phyloP scores from a whole-genome alignment of 331 rosid species.

The Pyrus hybrid region DNA sequence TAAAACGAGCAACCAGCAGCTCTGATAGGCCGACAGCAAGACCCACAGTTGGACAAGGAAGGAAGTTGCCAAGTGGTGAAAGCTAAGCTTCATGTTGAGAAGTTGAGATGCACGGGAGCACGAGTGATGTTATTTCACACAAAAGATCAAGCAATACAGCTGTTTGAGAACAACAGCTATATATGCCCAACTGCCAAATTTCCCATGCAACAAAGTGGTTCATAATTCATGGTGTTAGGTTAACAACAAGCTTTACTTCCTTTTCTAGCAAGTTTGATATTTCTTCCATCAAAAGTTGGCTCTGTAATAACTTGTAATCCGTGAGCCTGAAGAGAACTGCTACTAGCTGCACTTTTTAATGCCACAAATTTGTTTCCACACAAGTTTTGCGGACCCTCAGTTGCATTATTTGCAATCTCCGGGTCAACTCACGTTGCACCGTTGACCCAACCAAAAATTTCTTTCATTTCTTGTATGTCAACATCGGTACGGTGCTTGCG shows the following conservation, averaged over 20 bases:
- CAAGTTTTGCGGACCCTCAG: background rate
- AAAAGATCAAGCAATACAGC: conserved; percentile 16
- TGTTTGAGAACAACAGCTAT: conserved; percentile 32
- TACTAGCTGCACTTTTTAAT: conserved; percentile 21
- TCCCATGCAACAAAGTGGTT: background rate
- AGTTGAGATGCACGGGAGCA: conserved; percentile 40
- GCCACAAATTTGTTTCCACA: background rate
- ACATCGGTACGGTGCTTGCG: background rate
- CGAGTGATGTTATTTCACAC: conserved; percentile 28
- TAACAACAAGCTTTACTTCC: conserved; percentile 8
- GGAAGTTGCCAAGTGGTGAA: conserved; percentile 15
- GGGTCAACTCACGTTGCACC: conserved; percentile 20
- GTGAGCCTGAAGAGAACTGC: background rate
- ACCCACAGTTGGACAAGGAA: background rate
- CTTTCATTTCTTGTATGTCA: background rate
- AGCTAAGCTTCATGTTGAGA: conserved; percentile 13
- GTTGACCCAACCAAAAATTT: background rate
- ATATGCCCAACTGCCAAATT: too few relatives aligned
- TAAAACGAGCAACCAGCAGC: background rate
- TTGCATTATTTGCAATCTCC: background rate
- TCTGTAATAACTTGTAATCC: background rate
- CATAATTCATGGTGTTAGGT: conserved; percentile 26
- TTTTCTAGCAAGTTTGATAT: background rate
- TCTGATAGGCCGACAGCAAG: background rate
- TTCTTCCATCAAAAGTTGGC: background rate